phyloP scores from a whole-genome alignment of 2,329 filamentous ascomycete genomes.

The Metarhizium anisopliae region DNA sequence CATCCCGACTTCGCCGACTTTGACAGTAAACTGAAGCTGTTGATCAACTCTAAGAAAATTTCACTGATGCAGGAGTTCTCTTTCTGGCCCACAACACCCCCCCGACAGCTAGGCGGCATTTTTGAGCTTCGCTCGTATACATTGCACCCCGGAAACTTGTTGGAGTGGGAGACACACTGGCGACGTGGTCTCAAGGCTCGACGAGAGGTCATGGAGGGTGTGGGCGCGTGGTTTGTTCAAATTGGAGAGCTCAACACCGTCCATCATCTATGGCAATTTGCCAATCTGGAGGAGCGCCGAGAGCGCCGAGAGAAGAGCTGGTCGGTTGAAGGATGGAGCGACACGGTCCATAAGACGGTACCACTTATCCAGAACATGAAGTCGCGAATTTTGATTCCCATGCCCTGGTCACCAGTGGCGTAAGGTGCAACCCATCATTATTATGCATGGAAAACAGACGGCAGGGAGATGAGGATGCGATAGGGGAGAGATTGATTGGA shows the following conservation, averaged over 20 bases:
- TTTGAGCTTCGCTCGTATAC: constrained; percentile 98
- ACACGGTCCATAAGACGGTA: constrained; percentile 97
- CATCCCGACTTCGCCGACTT: constrained; percentile 81
- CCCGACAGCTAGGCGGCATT: constrained; percentile 79
- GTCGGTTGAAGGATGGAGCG: constrained; percentile 89
- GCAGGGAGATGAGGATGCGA: background rate
- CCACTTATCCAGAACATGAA: constrained; percentile 96
- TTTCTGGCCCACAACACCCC: constrained; percentile 95
- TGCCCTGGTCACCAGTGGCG: constrained; percentile 92
- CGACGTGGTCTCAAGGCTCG: constrained; percentile 82
- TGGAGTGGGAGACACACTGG: constrained; percentile 99
- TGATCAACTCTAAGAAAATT: constrained; percentile 76
- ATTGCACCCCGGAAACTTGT: constrained; percentile 84
- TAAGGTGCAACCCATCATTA: constrained; percentile 28
- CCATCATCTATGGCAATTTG: constrained; percentile 98
- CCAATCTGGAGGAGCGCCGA: constrained; percentile 89
- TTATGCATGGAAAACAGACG: background rate
- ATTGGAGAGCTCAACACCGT: constrained; percentile 97
- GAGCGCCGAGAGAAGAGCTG: constrained; percentile 87
- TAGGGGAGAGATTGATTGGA: background rate
- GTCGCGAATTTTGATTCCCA: constrained; percentile 83
- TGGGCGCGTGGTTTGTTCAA: constrained; percentile 97
- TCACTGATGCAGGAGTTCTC: constrained; percentile 99
- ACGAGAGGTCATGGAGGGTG: constrained; percentile 95
- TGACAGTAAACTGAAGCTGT: constrained; percentile 71